Conservation (phyloP, 202 grass and related monocot genomes). For the Musa balbisiana region DNA sequence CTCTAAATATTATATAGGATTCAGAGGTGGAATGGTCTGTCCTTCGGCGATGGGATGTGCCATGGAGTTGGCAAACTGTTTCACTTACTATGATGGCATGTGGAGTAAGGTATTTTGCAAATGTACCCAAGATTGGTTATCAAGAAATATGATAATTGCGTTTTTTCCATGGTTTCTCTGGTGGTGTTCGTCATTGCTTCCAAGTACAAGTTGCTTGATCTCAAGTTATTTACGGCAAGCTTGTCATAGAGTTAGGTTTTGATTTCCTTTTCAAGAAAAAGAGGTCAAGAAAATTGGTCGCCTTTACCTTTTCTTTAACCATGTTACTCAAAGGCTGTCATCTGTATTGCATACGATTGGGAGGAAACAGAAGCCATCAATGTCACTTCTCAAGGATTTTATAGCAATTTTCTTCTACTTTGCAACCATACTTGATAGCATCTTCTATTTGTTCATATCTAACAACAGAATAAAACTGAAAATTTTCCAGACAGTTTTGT, state of each 20-base stretch:
- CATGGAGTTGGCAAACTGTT: constrained; percentile 81
- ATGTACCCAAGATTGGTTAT: neutral
- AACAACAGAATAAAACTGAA: constrained; percentile 37
- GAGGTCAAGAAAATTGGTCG: too few species aligned
- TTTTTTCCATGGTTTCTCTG: neutral
- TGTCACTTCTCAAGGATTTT: neutral
- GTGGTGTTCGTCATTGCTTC: neutral
- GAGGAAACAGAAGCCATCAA: neutral
- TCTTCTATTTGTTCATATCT: neutral
- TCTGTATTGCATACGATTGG: neutral
- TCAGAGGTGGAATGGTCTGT: constrained; percentile 41
- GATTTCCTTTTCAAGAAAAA: neutral
- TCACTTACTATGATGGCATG: constrained; percentile 62
- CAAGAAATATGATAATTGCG: neutral
- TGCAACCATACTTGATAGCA: neutral
- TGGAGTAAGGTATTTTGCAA: constrained; percentile 53
- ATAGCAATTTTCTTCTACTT: neutral
- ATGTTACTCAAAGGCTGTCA: too few species aligned
- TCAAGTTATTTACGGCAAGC: neutral
- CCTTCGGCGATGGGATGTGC: constrained; percentile 79
- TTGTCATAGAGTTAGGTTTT: neutral
- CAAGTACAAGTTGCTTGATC: neutral
- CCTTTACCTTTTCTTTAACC: too few species aligned
- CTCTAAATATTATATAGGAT: constrained; percentile 24
- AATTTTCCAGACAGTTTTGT: constrained; percentile 94